These are phyloP conservation scores for Cryptosporidium canis DNA, from an alignment of 169 alveolate species.

Conservation along the genomic window DNA sequence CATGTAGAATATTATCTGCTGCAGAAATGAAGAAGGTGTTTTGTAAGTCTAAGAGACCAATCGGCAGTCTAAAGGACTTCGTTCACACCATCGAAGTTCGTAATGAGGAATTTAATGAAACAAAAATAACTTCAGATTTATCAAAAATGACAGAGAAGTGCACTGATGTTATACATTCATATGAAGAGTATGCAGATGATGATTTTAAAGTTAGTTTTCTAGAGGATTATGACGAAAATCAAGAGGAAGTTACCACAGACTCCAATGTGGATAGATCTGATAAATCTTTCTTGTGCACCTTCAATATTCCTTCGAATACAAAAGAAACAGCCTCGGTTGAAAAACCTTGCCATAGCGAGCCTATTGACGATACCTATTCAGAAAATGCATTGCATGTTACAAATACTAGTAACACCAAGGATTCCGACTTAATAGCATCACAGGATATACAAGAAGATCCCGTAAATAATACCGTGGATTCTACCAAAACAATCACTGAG, in stretches of 20 bases:
- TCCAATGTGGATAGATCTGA: not conserved
- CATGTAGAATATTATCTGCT: conserved; percentile 57
- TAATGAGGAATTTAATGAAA: not conserved
- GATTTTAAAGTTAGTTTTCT: not conserved
- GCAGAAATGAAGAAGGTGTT: conserved; percentile 67
- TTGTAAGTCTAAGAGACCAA: conserved; percentile 49
- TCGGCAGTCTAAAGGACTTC: conserved; percentile 43
- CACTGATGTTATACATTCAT: not conserved
- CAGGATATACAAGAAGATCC: not conserved
- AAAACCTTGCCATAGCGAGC: no score
- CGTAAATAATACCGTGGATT: not conserved
- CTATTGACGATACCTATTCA: no score
- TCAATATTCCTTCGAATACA: no score
- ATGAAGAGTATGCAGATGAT: not conserved
- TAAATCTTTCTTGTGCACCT: no score
- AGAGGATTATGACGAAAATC: not conserved
- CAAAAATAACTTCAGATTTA: not conserved
- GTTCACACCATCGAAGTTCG: conserved; percentile 22
- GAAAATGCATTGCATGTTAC: no score
- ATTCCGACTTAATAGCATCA: no score
- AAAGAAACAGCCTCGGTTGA: no score
- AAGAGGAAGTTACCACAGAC: not conserved
- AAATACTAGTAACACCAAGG: no score
- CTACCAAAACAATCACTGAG: not conserved
- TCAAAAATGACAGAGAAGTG: not conserved